A percentile compares a stretch with the other conserved stretches of the same genome.
Evolutionary conservation across 192 early-diverging fungal genomes (phyloP).

Genomic region (Rhizoclosmatium globosum): DNA sequence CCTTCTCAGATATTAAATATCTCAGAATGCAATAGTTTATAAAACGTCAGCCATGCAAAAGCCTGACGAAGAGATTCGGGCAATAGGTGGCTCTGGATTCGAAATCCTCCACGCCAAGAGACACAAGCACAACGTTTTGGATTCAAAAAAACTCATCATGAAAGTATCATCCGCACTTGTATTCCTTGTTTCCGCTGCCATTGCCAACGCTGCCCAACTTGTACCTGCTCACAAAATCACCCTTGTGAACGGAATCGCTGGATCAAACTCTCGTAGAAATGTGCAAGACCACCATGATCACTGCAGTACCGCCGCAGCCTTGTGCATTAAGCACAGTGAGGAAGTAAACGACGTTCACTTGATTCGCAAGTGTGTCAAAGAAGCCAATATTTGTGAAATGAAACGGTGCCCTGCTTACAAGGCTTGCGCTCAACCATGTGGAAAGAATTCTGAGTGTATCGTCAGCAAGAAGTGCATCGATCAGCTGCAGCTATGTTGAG

Average conservation of each 20-base stretch:
- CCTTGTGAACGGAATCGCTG: not conserved
- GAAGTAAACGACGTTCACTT: not conserved
- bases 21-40: not conserved
- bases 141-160: not conserved
- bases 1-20: not conserved
- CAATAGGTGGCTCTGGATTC: not conserved
- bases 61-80: not conserved
- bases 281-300: not conserved
- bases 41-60: not conserved
- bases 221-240: not conserved
- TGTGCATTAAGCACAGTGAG: not conserved
- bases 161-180: not conserved
- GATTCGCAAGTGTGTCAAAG: not conserved
- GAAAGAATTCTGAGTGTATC: too few relatives aligned
- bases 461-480: too few relatives aligned
- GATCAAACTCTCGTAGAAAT: not conserved
- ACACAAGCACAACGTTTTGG: not conserved
- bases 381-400: not conserved
- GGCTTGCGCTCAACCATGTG: constrained; percentile 33
- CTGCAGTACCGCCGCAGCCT: not conserved
- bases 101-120: not conserved
- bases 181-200: not conserved
- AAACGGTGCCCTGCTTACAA: not conserved
- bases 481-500: too few relatives aligned
- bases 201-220: not conserved